These are phyloP conservation scores for Pseudevernia furfuracea DNA, from an alignment of 495 filamentous ascomycete genomes.

Conservation along the genomic window DNA sequence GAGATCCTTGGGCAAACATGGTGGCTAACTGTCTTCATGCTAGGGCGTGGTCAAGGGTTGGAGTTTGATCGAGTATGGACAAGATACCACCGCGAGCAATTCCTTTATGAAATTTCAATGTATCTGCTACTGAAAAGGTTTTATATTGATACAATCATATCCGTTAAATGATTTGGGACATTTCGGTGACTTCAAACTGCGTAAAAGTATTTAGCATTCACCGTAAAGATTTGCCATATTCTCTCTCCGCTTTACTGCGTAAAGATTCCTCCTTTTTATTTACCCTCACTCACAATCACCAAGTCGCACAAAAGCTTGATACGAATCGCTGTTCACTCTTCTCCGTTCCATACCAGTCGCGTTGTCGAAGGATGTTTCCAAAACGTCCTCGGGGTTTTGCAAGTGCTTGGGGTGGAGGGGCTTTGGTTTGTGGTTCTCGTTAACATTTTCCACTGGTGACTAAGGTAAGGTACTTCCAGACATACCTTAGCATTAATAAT, in stretches of 20 bases:
- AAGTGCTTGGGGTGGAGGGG: background rate
- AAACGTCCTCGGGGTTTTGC: background rate
- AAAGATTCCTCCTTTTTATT: background rate
- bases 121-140: background rate
- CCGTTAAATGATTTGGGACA: too few relatives aligned
- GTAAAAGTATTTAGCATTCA: background rate
- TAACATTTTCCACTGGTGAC: too few relatives aligned
- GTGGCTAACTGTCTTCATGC: background rate
- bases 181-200: too few relatives aligned
- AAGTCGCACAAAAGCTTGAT: background rate
- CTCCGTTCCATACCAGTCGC: background rate
- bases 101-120: background rate
- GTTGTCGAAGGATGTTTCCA: background rate
- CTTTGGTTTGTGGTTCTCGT: background rate
- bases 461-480: too few relatives aligned
- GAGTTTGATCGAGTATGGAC: background rate
- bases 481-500: too few relatives aligned
- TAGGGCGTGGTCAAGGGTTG: constrained; percentile 2
- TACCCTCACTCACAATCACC: background rate
- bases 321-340: too few relatives aligned
- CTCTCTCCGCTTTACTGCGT: background rate
- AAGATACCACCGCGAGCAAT: background rate
- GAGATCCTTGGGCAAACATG: constrained; percentile 12
- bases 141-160: background rate
- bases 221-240: background rate